Base-by-base conservation (phyloP, 1,284 basidiomycete species). In the Macrocystidia cucumis region DNA sequence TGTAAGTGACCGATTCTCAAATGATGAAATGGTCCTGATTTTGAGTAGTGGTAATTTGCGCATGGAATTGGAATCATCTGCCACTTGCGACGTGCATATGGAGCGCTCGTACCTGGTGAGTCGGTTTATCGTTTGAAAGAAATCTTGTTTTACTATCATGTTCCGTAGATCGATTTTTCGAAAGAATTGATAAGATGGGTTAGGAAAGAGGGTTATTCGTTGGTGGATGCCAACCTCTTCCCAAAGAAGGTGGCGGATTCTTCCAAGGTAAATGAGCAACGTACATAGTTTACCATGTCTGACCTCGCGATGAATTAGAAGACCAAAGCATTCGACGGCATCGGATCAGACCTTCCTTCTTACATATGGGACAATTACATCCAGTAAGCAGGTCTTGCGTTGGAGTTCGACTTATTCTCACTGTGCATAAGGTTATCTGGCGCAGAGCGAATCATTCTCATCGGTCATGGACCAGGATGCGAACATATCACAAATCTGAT, bases 321-420 rank as follows among this genome's bases (percentile, higher is more conserved):
- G 32, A 54, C 49, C 19, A 68, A 60, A 45, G 36, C 52, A 21
- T 45, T 52, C 5, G 63, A 65, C 29, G 68, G 74, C 32, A 58
- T 65, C 24, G 67, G 69, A 12, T 69, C 62, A 27, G 74, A 85
- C 19, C 60, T 91, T 14, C 56, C 93, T 41, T 66, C 71, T 5
- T 95, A 95, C 51, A 56, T 98, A 2, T 98, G 95, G 95, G 93
- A 98, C 59, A 95, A 97, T 54, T 91, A 91, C 46, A 69, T 96
- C 37, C 75, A 87, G 90, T 91, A 44, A 59, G 73, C 41, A 1
- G 9, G 6, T 11, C 18, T 3, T 13, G 13, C 7, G 25, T 4
- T 19, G 29, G 5, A 12, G 8, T 32, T 1, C 41, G 34, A 37
- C 7, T 30, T 33, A 37, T 43, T 28, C 17, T 27, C 14, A 27